Percentiles rank a stretch among this genome's conserved stretches.
These are phyloP conservation scores for Saccharomyces eubayanus DNA, from an alignment of 805 yeast genomes.

Conservation along the genomic window DNA sequence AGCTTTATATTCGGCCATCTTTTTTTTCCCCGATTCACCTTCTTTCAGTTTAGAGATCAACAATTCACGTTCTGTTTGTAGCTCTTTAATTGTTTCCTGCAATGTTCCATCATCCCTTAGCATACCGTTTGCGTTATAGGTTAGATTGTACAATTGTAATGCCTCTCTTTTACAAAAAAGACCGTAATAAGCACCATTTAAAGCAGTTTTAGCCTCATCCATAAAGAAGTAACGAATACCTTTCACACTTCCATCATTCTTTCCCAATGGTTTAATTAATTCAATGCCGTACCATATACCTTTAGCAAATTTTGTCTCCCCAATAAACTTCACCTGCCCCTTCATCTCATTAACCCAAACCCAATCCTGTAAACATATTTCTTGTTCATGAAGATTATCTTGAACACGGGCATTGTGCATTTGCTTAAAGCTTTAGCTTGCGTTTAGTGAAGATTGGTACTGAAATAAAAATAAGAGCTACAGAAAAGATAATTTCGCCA, in stretches of 20 bases:
- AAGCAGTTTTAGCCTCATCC: not conserved
- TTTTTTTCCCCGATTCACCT: slow-evolving; percentile 20
- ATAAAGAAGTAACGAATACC: slow-evolving; percentile 54
- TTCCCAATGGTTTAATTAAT: slow-evolving; percentile 68
- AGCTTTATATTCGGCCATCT: not conserved
- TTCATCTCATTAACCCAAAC: slow-evolving; percentile 34
- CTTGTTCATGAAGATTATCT: not conserved
- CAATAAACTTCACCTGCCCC: slow-evolving; percentile 45
- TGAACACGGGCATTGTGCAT: not conserved
- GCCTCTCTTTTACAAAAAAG: not conserved
- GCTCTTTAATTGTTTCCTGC: slow-evolving; percentile 32
- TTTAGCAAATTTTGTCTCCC: slow-evolving; percentile 48
- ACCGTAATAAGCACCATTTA: not conserved
- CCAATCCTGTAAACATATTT: slow-evolving; percentile 14
- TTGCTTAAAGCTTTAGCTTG: not conserved
- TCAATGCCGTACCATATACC: slow-evolving; percentile 80
- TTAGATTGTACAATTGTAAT: not conserved
- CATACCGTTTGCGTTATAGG: not conserved
- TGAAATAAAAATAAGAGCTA: not conserved
- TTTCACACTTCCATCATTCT: slow-evolving; percentile 68
- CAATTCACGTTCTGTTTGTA: slow-evolving; percentile 37
- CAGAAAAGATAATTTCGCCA: not conserved
- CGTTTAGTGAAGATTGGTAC: not conserved
- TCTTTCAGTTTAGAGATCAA: slow-evolving; percentile 21
- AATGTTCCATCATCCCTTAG: slow-evolving; percentile 9